Conservation (phyloP, 1,284 basidiomycete genomes). For the Ceratobasidium sp. region DNA sequence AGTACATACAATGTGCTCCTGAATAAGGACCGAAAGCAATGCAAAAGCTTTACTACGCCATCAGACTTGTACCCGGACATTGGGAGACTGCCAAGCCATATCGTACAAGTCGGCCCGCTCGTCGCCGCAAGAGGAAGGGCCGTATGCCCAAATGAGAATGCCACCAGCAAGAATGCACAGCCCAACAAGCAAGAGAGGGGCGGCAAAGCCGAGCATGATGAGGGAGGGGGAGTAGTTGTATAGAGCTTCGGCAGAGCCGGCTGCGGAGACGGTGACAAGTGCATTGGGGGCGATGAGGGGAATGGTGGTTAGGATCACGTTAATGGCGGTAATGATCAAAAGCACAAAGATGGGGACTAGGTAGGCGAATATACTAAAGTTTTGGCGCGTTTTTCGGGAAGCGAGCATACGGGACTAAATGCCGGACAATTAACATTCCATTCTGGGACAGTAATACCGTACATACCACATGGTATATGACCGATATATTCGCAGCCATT, state of each 20-base stretch:
- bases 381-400: constrained; percentile 1
- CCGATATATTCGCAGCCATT: constrained; percentile 25
- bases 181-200: constrained; percentile 14
- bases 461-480: constrained; percentile 31
- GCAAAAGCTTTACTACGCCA: too few relatives aligned
- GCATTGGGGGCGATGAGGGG: constrained; percentile 12
- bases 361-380: constrained; percentile 12
- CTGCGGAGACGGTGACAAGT: constrained; percentile 2
- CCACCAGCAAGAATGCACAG: constrained; percentile 11
- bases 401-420: constrained; percentile 16
- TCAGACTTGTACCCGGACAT: background rate
- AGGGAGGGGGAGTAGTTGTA: constrained; percentile 24
- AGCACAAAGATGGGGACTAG: constrained; percentile 16
- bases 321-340: constrained; percentile 20
- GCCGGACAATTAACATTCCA: background rate
- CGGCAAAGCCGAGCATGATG: constrained; percentile 3
- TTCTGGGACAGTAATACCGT: background rate
- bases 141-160: constrained; percentile 7
- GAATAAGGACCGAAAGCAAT: too few relatives aligned
- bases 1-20: too few relatives aligned
- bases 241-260: background rate
- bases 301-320: constrained; percentile 7
- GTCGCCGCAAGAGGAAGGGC: background rate
- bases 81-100: background rate
- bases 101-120: background rate